Evolutionary conservation across 140 eudicot species (phyloP).

Genomic region (Senecio squalidus): DNA sequence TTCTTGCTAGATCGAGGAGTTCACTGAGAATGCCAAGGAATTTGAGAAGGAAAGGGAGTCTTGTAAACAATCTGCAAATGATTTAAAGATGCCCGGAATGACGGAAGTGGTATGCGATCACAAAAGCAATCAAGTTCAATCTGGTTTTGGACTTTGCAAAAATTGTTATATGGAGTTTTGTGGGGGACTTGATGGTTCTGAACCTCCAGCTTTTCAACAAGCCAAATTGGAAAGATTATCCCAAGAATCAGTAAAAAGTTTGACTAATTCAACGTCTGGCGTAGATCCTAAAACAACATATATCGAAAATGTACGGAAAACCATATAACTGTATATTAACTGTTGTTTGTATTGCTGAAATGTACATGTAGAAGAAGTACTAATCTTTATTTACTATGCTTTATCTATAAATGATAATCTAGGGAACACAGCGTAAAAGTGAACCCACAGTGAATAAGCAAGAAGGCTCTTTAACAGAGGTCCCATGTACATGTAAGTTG

Average conservation of each 20-base stretch:
- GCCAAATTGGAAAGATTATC: slow-evolving; percentile 36
- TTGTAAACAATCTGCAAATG: slow-evolving; percentile 22
- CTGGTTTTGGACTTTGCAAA: slow-evolving; percentile 42
- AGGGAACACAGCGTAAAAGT: slow-evolving; percentile 9
- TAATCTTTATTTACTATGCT: neutral
- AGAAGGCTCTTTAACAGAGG: neutral
- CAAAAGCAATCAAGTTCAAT: slow-evolving; percentile 23
- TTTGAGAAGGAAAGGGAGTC: slow-evolving; percentile 30
- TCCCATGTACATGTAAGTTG: slow-evolving; percentile 23
- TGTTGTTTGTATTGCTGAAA: neutral
- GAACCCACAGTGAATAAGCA: slow-evolving; percentile 8
- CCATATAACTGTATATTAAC: neutral
- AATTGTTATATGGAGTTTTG: slow-evolving; percentile 41
- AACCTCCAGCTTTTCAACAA: slow-evolving; percentile 46
- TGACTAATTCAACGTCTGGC: neutral
- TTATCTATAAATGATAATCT: slow-evolving; percentile 1
- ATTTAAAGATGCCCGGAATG: slow-evolving; percentile 22
- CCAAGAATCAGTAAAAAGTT: slow-evolving; percentile 15
- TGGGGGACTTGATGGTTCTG: slow-evolving; percentile 40
- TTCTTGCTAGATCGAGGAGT: slow-evolving; percentile 31
- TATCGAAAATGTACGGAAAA: slow-evolving; percentile 17
- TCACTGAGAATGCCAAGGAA: slow-evolving; percentile 21
- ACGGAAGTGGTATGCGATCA: slow-evolving; percentile 36
- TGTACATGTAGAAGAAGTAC: slow-evolving; percentile 1
- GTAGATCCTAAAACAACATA: neutral